Evolutionary conservation across 1,284 basidiomycete genomes (phyloP), one percentile per base, ranked within the genome.

Genomic region (Papiliotrema terrestris): DNA sequence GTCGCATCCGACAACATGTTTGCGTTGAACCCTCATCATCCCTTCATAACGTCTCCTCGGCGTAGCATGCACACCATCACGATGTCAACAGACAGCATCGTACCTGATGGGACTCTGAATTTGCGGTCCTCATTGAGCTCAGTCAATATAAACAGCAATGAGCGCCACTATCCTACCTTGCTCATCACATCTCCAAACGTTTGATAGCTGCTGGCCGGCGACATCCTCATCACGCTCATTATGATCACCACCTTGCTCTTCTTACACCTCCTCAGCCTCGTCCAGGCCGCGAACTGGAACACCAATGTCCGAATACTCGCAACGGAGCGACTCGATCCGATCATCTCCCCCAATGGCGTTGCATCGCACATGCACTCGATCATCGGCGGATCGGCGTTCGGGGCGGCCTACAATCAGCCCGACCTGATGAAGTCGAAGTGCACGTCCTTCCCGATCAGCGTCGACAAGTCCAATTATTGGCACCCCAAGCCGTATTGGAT

Each of bases 401-500:
- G 61, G 32, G 67, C 69, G 6, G 56, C 61, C 14, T 70, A 69
- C 49, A 66, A 67, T 47, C 65, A 54, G 35, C 55, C 51, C 37
- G 59, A 61, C 9, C 58, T 60, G 39, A 54, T 49, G 15, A 51
- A 46, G 1, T 57, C 63, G 15, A 50, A 49, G 2, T 72, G 69
- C 49, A 59, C 62, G 8, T 54, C 55, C 38, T 56, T 63, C 17
- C 56, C 54, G 46, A 49, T 69, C 15, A 60, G 65, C 43, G 64
- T 55, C 8, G 69, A 72, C 59, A 70, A 70, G 44, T 64, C 61
- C 1, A 67, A 67, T 36, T 72, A 71, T 44, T 68, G 66, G 66
- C 61, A 62, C 55, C 66, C 66, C 15, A 23, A 52, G 32, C 39
- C 57, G 1, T 65, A 60, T 49, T 60, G 58, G 58, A 56, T 51